A percentile compares a stretch with the other conserved stretches of the same genome.
Conservation (phyloP, 768 basidiomycete genomes). For the Boletus fagicola region DNA sequence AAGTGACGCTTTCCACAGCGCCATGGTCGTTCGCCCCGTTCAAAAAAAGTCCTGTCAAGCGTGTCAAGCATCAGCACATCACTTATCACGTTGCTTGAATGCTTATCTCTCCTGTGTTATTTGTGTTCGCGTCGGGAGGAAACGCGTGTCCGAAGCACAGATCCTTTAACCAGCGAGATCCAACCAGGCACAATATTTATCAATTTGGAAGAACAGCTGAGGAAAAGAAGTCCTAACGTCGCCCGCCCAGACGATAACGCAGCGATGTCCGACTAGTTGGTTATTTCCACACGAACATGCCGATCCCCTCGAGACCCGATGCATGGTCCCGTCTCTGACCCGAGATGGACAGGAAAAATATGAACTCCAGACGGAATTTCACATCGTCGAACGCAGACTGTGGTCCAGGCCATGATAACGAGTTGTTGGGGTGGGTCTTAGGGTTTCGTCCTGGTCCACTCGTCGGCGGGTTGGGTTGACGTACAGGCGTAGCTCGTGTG, state of each 20-base stretch:
- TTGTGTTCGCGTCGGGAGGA: no score
- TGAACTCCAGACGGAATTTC: background rate
- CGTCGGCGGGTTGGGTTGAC: background rate
- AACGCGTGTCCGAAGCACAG: background rate
- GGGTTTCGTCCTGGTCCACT: background rate
- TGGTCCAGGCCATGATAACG: background rate
- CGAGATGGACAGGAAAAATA: background rate
- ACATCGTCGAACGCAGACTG: background rate
- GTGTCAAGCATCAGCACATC: slow-evolving; percentile 1
- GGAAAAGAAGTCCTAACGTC: background rate
- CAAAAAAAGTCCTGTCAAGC: background rate
- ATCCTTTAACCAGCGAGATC: background rate
- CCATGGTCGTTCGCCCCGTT: background rate
- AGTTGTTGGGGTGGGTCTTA: background rate
- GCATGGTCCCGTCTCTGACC: background rate
- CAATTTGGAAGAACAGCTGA: background rate
- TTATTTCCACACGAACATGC: background rate
- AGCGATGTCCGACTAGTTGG: background rate
- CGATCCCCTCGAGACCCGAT: background rate
- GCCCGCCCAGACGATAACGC: background rate
- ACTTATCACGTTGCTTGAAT: background rate
- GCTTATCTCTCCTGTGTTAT: background rate
- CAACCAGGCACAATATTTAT: background rate
- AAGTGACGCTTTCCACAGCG: background rate
- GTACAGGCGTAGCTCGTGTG: no score